Conservation (phyloP, 345 rosid species). For the Leavenworthia alabamica region DNA sequence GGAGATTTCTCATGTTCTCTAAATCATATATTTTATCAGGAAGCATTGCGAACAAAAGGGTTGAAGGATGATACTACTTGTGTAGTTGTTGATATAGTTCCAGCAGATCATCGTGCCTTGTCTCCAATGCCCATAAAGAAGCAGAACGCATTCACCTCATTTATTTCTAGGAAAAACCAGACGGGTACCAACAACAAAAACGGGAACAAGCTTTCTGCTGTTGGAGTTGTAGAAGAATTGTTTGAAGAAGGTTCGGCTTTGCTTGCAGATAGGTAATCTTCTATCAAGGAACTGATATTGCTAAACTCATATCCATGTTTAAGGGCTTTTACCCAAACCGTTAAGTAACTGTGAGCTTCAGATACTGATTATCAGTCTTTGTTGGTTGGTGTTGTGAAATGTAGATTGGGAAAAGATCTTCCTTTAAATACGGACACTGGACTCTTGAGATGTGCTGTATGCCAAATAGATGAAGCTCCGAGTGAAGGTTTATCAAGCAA, state of each 20-base stretch:
- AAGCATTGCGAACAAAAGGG: constrained; percentile 93
- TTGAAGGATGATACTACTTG: constrained; percentile 99
- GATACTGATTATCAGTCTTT: not conserved
- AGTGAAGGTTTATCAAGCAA: constrained; percentile 50
- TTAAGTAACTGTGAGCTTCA: not conserved
- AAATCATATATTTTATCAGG: constrained; percentile 39
- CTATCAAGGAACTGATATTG: not conserved
- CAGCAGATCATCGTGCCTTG: constrained; percentile 63
- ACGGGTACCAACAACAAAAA: constrained; percentile 41
- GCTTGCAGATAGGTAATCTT: constrained; percentile 78
- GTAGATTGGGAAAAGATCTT: constrained; percentile 82
- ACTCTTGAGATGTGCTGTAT: constrained; percentile 84
- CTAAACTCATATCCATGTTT: not conserved
- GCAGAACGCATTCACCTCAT: constrained; percentile 50
- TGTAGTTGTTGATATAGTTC: constrained; percentile 95
- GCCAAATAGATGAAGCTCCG: constrained; percentile 81
- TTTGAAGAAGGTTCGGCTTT: constrained; percentile 99
- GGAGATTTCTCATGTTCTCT: not conserved
- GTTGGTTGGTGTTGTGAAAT: constrained; percentile 15
- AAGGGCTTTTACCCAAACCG: not conserved
- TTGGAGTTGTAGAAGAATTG: constrained; percentile 93
- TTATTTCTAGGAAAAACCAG: constrained; percentile 61
- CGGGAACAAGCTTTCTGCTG: constrained; percentile 79
- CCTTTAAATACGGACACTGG: constrained; percentile 50
- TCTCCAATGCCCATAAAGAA: constrained; percentile 69